Evolutionary conservation across 192 early-diverging fungal species (phyloP), one percentile per base, ranked within the genome.

Genomic region (Podila epigama): DNA sequence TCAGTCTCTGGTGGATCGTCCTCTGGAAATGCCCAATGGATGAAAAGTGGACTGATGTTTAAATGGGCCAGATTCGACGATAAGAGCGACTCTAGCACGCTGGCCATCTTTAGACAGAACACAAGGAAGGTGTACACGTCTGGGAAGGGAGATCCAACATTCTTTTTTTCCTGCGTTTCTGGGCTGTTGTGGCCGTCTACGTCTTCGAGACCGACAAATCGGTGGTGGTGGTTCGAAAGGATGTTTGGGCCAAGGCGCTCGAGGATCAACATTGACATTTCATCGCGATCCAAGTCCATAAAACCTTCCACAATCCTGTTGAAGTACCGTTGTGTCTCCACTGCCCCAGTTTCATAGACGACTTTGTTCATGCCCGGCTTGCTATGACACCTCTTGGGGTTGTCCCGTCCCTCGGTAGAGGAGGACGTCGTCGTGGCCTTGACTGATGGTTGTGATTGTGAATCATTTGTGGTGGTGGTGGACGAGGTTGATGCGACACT

Each of bases 101-200:
- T 64, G 0, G 73, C 65, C 12, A 66, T 66, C 34, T 77, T 77
- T 9, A 77, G 61, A 18, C 60, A 60, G 48, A 77, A 77, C 25
- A 77, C 39, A 25, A 77, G 8, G 56, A 77, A 77, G 0, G 73
- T 77, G 16, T 67, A 54, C 0, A 68, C 73, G 32, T 77, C 73
- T 18, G 60, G 66, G 29, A 77, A 77, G 1, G 73, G 73, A 16
- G 73, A 77, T 13, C 66, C 65, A 11, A 52, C 18, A 5, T 41
- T 55, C 55, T 44, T 39, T 29, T 70, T 62, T 8, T 40, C 22
- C 31, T 68, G 54, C 3, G 44, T 44, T 40, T 68, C 65, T n/a
- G 59, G 15, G 33, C 50, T 52, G 22, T 54, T 35, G 27, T 51
- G 40, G 11, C 55, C 65, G 31, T 77, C 54, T 9, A 63, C 18